phyloP scores from a whole-genome alignment of 306 rosid genomes.

The Pueraria montana region DNA sequence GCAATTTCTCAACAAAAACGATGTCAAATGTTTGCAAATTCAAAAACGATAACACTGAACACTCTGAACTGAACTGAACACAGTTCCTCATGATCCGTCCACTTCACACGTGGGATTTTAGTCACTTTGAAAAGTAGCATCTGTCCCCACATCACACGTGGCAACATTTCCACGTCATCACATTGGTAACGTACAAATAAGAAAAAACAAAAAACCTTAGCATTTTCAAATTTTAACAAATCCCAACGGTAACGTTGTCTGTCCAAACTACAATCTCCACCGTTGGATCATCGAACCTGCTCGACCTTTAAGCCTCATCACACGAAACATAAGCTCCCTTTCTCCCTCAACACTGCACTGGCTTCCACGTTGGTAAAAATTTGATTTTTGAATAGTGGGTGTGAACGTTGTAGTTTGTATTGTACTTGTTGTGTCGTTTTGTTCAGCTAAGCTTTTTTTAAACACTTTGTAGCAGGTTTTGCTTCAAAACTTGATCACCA shows the following conservation, averaged over 20 bases:
- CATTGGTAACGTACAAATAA: conserved; percentile 47
- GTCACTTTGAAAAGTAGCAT: conserved; percentile 45
- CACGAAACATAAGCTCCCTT: not conserved
- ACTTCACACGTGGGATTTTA: conserved; percentile 64
- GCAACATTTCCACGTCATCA: conserved; percentile 50
- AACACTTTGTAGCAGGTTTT: conserved; percentile 21
- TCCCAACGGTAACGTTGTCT: conserved; percentile 78
- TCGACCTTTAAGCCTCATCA: conserved; percentile 50
- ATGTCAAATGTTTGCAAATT: conserved; percentile 40
- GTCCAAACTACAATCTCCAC: conserved; percentile 46
- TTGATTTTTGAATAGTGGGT: conserved; percentile 70
- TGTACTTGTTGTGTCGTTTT: conserved; percentile 45
- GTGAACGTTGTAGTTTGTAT: conserved; percentile 43
- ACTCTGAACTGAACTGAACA: not conserved
- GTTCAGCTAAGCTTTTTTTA: conserved; percentile 40
- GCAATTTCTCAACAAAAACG: conserved; percentile 10
- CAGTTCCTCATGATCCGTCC: conserved; percentile 42
- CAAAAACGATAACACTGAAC: not conserved
- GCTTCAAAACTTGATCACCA: conserved; percentile 50
- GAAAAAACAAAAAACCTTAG: conserved; percentile 27
- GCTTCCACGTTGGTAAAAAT: conserved; percentile 46
- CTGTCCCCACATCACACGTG: conserved; percentile 62
- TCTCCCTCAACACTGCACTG: conserved; percentile 39
- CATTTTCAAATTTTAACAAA: conserved; percentile 67
- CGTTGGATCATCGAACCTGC: conserved; percentile 55